Percentiles rank a stretch among this genome's conserved stretches.
These are phyloP conservation scores for Cydonia oblonga DNA, from an alignment of 331 rosid genomes.

Conservation along the genomic window DNA sequence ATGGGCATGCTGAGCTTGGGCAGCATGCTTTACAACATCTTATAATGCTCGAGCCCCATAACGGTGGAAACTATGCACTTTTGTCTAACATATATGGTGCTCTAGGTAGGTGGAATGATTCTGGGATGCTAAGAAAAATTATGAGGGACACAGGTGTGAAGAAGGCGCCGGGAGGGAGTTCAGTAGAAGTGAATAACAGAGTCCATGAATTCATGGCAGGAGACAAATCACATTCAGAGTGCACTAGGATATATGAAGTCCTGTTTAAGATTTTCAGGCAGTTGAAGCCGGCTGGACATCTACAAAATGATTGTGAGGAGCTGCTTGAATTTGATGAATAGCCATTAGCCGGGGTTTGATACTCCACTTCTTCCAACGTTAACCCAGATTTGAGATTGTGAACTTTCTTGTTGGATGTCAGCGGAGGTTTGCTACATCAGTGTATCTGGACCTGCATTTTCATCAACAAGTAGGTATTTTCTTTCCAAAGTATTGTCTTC, in stretches of 20 bases:
- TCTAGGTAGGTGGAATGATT: conserved; percentile 50
- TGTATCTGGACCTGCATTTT: neutral
- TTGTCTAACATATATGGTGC: conserved; percentile 47
- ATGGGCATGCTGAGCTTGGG: conserved; percentile 44
- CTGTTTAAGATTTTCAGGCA: conserved; percentile 31
- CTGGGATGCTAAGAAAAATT: conserved; percentile 44
- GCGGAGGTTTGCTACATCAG: neutral
- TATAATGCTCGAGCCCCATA: conserved; percentile 41
- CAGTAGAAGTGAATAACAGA: conserved; percentile 41
- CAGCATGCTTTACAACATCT: conserved; percentile 38
- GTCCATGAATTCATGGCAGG: conserved; percentile 63
- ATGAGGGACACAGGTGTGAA: conserved; percentile 46
- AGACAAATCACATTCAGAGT: conserved; percentile 31
- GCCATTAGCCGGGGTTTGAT: neutral
- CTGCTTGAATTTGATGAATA: conserved; percentile 21
- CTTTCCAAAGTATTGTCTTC: neutral
- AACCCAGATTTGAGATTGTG: neutral
- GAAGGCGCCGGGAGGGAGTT: conserved; percentile 47
- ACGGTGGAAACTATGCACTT: conserved; percentile 48
- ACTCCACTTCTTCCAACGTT: neutral
- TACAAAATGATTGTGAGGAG: conserved; percentile 15
- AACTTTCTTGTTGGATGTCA: neutral
- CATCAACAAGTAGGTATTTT: conserved; percentile 4
- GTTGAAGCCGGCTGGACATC: conserved; percentile 18
- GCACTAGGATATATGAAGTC: conserved; percentile 23